Evolutionary conservation across 208 protist species (phyloP).

Genomic region (Leishmania tarentolae): DNA sequence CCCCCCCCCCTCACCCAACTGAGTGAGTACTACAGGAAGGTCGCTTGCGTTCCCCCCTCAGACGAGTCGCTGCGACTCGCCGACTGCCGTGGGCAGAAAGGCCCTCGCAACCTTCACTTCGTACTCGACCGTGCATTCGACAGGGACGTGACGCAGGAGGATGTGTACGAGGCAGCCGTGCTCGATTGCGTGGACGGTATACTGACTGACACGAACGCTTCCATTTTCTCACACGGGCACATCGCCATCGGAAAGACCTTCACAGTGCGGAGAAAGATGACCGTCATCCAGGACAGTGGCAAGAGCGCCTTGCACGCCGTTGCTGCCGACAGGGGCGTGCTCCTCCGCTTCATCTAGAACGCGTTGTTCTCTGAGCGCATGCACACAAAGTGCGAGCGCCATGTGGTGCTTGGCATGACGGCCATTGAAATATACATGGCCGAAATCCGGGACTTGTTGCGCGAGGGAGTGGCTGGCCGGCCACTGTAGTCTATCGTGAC

Average conservation of each 20-base stretch:
- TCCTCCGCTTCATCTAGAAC: constrained; percentile 71
- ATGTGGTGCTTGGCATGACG: constrained; percentile 66
- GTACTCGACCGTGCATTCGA: constrained; percentile 77
- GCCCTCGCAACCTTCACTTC: constrained; percentile 29
- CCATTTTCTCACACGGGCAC: constrained; percentile 82
- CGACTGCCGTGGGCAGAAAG: constrained; percentile 39
- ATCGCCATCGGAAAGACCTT: constrained; percentile 90
- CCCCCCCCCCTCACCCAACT: constrained; percentile 39
- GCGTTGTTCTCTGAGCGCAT: constrained; percentile 50
- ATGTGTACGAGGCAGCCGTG: constrained; percentile 80
- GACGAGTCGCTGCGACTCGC: constrained; percentile 52
- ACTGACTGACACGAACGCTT: constrained; percentile 62
- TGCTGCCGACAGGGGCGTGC: constrained; percentile 56
- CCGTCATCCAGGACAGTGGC: constrained; percentile 7
- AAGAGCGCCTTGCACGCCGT: constrained; percentile 6
- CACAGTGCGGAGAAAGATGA: constrained; percentile 52
- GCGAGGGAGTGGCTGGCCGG: constrained; percentile 7
- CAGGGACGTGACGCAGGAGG: constrained; percentile 57
- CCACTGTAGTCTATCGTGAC: constrained; percentile 45
- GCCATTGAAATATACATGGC: constrained; percentile 85
- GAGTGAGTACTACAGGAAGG: constrained; percentile 54
- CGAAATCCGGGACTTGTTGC: constrained; percentile 73
- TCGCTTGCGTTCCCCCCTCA: constrained; percentile 47
- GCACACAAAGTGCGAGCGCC: constrained; percentile 16
- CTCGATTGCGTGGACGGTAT: constrained; percentile 57